Evolutionary conservation across 1,284 basidiomycete species (phyloP).

Genomic region (Irpex sp.): DNA sequence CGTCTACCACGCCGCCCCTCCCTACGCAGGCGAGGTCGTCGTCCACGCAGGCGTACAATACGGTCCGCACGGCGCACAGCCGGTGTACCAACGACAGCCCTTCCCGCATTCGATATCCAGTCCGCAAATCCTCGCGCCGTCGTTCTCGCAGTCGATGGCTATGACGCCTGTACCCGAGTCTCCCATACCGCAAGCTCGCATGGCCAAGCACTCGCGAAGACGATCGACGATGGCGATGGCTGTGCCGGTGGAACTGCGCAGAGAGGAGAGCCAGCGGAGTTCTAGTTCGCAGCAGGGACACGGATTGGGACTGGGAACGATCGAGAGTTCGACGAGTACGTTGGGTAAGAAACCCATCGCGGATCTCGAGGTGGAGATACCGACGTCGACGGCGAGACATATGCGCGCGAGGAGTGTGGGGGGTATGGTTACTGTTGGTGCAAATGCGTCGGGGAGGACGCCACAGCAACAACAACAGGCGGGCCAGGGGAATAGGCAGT

Average conservation of each 20-base stretch:
- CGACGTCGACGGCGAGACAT: not conserved
- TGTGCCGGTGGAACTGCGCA: not conserved
- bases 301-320: not conserved
- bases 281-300: not conserved
- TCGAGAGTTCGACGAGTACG: not conserved
- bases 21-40: constrained; percentile 5
- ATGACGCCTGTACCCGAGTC: not conserved
- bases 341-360: not conserved
- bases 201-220: not conserved
- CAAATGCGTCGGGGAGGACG: no score
- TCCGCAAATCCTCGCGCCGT: constrained; percentile 15
- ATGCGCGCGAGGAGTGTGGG: not conserved
- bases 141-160: not conserved
- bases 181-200: not conserved
- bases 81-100: constrained; percentile 20
- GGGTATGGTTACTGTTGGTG: not conserved
- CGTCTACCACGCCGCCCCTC: constrained; percentile 6
- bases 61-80: not conserved
- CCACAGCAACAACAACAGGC: no score
- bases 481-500: not conserved
- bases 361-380: not conserved
- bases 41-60: constrained; percentile 1
- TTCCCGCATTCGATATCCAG: constrained; percentile 24
- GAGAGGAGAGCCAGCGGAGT: not conserved
- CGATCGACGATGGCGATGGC: not conserved